phyloP scores from a whole-genome alignment of 805 yeast genomes.

The Torulaspora quercuum region DNA sequence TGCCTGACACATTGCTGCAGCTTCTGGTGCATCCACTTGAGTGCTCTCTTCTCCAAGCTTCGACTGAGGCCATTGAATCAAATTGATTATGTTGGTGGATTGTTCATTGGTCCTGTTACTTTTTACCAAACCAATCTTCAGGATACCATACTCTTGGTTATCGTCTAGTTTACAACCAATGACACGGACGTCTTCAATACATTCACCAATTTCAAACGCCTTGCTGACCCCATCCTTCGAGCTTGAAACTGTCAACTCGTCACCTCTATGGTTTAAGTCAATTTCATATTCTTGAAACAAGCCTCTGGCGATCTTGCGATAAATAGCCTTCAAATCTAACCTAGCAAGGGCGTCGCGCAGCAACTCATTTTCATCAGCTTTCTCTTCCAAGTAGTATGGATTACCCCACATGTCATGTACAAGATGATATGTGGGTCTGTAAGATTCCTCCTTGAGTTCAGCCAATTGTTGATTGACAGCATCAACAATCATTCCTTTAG shows the following conservation, averaged over 20 bases:
- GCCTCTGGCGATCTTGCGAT: conserved; percentile 26
- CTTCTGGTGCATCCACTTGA: background rate
- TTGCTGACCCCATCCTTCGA: conserved; percentile 22
- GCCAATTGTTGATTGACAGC: conserved; percentile 18
- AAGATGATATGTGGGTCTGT: conserved; percentile 25
- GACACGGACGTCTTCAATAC: conserved; percentile 26
- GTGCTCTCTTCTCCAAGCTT: conserved; percentile 1
- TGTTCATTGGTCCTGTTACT: conserved; percentile 1
- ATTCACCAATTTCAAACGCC: conserved; percentile 21
- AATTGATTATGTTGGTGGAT: conserved; percentile 6
- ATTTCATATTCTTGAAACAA: conserved; percentile 29
- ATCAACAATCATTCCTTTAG: conserved; percentile 20
- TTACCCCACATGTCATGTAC: conserved; percentile 32
- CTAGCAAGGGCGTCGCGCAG: conserved; percentile 19
- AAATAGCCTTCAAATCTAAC: conserved; percentile 23
- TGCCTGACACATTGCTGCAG: background rate
- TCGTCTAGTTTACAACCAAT: conserved; percentile 26
- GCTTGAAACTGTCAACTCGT: conserved; percentile 23
- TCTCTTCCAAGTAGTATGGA: conserved; percentile 33
- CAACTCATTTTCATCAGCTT: conserved; percentile 21
- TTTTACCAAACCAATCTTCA: conserved; percentile 18
- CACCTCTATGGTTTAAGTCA: conserved; percentile 30
- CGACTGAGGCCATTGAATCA: conserved; percentile 20
- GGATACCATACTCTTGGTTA: conserved; percentile 15
- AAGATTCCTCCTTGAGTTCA: conserved; percentile 20